Percentiles rank a stretch among this genome's conserved stretches.
These are phyloP conservation scores for Cercophora newfieldiana DNA, from an alignment of 495 filamentous ascomycete species.

Conservation along the genomic window DNA sequence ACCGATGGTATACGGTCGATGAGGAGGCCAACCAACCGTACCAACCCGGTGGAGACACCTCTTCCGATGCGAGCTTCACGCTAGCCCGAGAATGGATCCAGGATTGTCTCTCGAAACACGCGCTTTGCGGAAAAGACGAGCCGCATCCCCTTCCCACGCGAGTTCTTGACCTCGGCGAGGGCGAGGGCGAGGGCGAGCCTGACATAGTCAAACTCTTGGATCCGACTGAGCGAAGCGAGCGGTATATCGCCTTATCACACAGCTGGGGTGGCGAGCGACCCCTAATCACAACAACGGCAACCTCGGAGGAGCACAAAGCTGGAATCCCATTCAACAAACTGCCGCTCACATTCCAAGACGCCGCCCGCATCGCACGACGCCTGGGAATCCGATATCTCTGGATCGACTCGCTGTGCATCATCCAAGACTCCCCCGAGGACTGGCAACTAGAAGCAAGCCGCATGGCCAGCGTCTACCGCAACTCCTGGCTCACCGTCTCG, in stretches of 20 bases:
- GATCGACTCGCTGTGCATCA: conserved; percentile 29
- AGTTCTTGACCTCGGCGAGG: conserved; percentile 16
- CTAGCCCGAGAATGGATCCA: conserved; percentile 13
- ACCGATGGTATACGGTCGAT: conserved; percentile 7
- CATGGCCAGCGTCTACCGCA: conserved; percentile 24
- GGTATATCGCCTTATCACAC: conserved; percentile 22
- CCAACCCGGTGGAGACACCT: not conserved
- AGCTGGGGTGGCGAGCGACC: conserved; percentile 17
- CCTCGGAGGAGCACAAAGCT: conserved; percentile 2
- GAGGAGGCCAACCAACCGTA: not conserved
- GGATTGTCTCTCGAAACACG: conserved; percentile 3
- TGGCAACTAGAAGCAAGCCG: conserved; percentile 10
- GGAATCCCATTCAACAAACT: conserved; percentile 13
- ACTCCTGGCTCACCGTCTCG: conserved; percentile 26
- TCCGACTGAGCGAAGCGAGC: not conserved
- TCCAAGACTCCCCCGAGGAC: conserved; percentile 16
- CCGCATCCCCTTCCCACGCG: not conserved
- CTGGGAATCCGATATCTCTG: conserved; percentile 27
- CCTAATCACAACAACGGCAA: conserved; percentile 11
- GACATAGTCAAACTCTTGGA: not conserved
- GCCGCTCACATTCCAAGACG: conserved; percentile 34
- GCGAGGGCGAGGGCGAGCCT: not conserved
- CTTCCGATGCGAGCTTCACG: not conserved
- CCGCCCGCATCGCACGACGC: conserved; percentile 22
- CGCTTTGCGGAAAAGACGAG: conserved; percentile 1